A percentile compares a stretch with the other conserved stretches of the same genome.
phyloP scores from a whole-genome alignment of 2,329 filamentous ascomycete species.

The Fusarium avenaceum region DNA sequence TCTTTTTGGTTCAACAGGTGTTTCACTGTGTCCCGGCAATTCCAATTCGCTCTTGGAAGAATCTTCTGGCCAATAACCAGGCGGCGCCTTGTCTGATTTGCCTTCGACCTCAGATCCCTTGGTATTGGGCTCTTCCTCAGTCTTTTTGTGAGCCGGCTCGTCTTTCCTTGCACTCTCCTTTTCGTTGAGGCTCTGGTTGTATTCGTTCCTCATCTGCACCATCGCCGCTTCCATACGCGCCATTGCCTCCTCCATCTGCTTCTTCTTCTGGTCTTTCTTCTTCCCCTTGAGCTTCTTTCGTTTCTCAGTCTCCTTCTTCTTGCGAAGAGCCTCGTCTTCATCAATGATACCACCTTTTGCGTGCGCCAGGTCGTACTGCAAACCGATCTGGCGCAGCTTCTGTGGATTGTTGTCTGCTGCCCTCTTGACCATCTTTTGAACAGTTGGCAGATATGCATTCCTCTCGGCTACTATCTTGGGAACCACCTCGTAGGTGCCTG shows the following conservation, averaged over 20 bases:
- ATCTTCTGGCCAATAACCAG: constrained; percentile 43
- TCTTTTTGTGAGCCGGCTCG: constrained; percentile 8
- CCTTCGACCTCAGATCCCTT: constrained; percentile 19
- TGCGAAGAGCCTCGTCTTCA: constrained; percentile 58
- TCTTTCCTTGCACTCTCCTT: constrained; percentile 20
- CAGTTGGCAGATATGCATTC: constrained; percentile 60
- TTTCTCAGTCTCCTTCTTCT: constrained; percentile 45
- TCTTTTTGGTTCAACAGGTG: constrained; percentile 8
- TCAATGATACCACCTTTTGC: constrained; percentile 68
- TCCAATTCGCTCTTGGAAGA: constrained; percentile 40
- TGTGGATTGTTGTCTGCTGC: constrained; percentile 64
- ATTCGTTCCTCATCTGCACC: constrained; percentile 46
- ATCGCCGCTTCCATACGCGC: constrained; percentile 45
- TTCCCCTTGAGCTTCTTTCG: constrained; percentile 46
- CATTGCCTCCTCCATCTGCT: constrained; percentile 47
- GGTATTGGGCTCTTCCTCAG: constrained; percentile 20
- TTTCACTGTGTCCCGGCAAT: constrained; percentile 10
- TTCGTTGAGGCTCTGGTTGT: constrained; percentile 36
- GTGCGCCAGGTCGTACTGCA: constrained; percentile 73
- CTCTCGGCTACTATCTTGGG: constrained; percentile 74
- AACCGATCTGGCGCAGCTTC: constrained; percentile 72
- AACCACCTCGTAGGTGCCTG: constrained; percentile 76
- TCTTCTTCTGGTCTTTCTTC: constrained; percentile 46
- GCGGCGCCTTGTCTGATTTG: constrained; percentile 27
- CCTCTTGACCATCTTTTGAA: constrained; percentile 71